Percentiles rank a stretch among this genome's conserved stretches.
Conservation (phyloP, 2,329 filamentous ascomycete species). For the Aureobasidium zeae region DNA sequence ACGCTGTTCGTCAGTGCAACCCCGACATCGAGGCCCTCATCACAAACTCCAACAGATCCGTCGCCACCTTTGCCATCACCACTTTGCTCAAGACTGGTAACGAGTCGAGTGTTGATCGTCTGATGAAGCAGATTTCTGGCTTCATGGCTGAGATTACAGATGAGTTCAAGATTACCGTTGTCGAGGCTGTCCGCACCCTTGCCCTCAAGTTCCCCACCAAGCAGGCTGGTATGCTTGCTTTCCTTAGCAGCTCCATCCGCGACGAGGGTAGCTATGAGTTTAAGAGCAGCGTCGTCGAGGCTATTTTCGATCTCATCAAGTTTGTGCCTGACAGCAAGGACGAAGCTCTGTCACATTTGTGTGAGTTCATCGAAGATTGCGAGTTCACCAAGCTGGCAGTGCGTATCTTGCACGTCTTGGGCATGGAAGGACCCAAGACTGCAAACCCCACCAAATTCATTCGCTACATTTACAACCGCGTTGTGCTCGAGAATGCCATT, state of each 20-base stretch:
- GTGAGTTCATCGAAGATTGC: conserved; percentile 98
- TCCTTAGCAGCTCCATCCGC: conserved; percentile 90
- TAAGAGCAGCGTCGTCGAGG: conserved; percentile 94
- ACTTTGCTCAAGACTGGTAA: conserved; percentile 97
- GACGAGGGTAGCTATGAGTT: conserved; percentile 98
- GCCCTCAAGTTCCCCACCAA: conserved; percentile 98
- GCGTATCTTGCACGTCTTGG: conserved; percentile 85
- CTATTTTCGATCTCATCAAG: conserved; percentile 98
- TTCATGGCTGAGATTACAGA: conserved; percentile 99
- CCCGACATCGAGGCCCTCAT: conserved; percentile 95
- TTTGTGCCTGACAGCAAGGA: conserved; percentile 84
- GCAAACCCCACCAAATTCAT: conserved; percentile 97
- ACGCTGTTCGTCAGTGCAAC: conserved; percentile 86
- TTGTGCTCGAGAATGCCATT: conserved; percentile 93
- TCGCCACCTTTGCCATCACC: conserved; percentile 96
- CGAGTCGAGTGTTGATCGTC: conserved; percentile 86
- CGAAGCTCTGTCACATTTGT: conserved; percentile 83
- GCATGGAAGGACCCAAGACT: conserved; percentile 89
- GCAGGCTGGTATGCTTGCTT: conserved; percentile 94
- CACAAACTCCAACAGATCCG: conserved; percentile 92
- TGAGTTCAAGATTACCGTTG: conserved; percentile 99
- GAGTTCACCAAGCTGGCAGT: conserved; percentile 98
- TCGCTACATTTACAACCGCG: conserved; percentile 97
- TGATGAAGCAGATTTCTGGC: conserved; percentile 97
- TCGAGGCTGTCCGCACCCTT: conserved; percentile 91